Evolutionary conservation across 352 stramenopile species (phyloP).

Genomic region (Phytophthora meadii): DNA sequence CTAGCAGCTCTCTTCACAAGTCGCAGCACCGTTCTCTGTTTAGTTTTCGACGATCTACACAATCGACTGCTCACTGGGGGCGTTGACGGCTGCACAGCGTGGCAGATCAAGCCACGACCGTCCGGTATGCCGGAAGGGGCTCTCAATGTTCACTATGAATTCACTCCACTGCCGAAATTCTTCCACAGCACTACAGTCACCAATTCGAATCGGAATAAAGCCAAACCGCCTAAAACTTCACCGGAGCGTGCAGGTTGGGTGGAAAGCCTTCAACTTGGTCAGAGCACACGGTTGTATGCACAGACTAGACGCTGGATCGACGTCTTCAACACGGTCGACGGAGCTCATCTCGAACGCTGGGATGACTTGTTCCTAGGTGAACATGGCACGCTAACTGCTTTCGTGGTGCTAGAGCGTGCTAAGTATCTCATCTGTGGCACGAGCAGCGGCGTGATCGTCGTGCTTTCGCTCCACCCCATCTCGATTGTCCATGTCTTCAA

Average conservation of each 20-base stretch:
- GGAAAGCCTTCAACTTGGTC: constrained; percentile 56
- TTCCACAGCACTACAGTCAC: constrained; percentile 36
- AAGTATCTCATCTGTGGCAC: constrained; percentile 74
- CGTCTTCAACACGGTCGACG: constrained; percentile 61
- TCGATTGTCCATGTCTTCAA: constrained; percentile 73
- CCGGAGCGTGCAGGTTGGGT: constrained; percentile 46
- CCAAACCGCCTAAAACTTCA: constrained; percentile 18
- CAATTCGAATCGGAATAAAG: constrained; percentile 16
- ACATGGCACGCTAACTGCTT: constrained; percentile 66
- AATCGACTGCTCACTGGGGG: constrained; percentile 65
- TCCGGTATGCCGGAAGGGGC: constrained; percentile 41
- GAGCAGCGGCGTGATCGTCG: constrained; percentile 59
- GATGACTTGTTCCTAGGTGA: constrained; percentile 57
- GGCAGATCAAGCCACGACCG: constrained; percentile 55
- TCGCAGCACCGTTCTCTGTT: constrained; percentile 56
- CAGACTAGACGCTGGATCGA: constrained; percentile 57
- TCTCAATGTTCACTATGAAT: constrained; percentile 68
- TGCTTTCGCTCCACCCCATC: constrained; percentile 64
- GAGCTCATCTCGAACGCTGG: constrained; percentile 57
- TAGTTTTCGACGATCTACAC: constrained; percentile 63
- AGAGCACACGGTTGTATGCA: constrained; percentile 54
- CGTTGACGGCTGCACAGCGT: constrained; percentile 68
- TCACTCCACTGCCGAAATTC: constrained; percentile 54
- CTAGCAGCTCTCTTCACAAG: constrained; percentile 58
- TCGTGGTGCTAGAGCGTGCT: constrained; percentile 69